Percentiles rank a stretch among this genome's conserved stretches.
phyloP scores from a whole-genome alignment of 1,139 yeast species.

The Suhomyces choctaworum region DNA sequence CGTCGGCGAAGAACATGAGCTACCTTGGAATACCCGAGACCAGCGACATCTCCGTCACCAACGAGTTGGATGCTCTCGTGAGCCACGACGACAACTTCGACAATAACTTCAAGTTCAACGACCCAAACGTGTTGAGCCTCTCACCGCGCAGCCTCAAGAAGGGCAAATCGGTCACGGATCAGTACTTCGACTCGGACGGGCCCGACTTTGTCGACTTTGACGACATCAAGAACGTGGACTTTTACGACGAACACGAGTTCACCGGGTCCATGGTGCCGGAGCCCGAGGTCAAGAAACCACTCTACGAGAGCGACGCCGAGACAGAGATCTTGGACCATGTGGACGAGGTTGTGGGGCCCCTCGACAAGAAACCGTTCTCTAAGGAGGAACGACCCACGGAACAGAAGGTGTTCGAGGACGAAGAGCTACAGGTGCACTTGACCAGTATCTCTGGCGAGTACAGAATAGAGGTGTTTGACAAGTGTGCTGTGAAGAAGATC shows the following conservation, averaged over 20 bases:
- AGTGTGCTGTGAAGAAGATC: constrained; percentile 5
- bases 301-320: constrained; percentile 20
- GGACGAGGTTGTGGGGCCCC: constrained; percentile 8
- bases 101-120: constrained; percentile 14
- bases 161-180: constrained; percentile 10
- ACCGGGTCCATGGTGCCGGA: constrained; percentile 8
- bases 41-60: constrained; percentile 9
- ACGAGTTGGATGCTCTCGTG: constrained; percentile 19
- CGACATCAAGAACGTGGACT: constrained; percentile 10
- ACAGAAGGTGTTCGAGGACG: constrained; percentile 6
- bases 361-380: constrained; percentile 5
- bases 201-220: constrained; percentile 10
- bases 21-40: constrained; percentile 23
- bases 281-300: neutral
- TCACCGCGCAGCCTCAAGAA: constrained; percentile 11
- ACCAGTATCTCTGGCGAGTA: constrained; percentile 7
- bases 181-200: constrained; percentile 14
- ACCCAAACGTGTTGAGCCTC: constrained; percentile 12
- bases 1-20: constrained; percentile 24
- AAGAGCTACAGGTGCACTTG: constrained; percentile 6
- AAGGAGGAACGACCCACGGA: constrained; percentile 2
- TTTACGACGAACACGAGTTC: constrained; percentile 9
- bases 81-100: constrained; percentile 14
- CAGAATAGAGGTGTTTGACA: constrained; percentile 8
- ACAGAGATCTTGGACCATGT: constrained; percentile 18